Conservation (phyloP, 345 rosid species). For the Pugionium dolabratum region DNA sequence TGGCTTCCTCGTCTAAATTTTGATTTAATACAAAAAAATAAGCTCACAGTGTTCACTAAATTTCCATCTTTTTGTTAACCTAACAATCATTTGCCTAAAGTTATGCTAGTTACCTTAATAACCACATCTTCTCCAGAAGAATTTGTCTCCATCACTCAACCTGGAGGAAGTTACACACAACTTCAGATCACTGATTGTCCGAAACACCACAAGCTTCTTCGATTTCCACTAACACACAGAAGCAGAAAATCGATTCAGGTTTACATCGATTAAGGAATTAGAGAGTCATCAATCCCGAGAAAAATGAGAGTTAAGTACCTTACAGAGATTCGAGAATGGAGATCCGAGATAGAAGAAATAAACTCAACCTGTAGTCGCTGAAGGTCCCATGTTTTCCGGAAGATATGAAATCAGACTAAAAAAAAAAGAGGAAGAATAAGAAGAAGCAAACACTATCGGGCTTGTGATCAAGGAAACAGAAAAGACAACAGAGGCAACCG, state of each 20-base stretch:
- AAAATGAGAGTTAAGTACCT: conserved; percentile 9
- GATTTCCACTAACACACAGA: neutral
- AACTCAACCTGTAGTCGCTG: conserved; percentile 26
- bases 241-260: neutral
- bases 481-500: conserved; percentile 24
- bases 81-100: neutral
- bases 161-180: neutral
- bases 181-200: conserved; percentile 9
- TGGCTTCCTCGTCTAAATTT: conserved; percentile 70
- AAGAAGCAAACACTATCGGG: neutral
- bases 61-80: neutral
- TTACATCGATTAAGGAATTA: neutral
- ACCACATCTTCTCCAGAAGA: conserved; percentile 40
- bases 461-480: conserved; percentile 20
- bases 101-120: conserved; percentile 29
- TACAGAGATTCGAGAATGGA: neutral
- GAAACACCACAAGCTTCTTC: neutral
- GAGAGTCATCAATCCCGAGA: neutral
- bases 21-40: neutral
- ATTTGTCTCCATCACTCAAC: conserved; percentile 37
- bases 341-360: conserved; percentile 1
- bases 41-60: neutral
- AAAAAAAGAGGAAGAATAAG: neutral
- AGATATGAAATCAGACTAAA: neutral
- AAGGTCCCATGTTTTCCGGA: conserved; percentile 18